These are phyloP conservation scores for Aurinia saxatilis DNA, from an alignment of 345 rosid genomes.

Conservation along the genomic window DNA sequence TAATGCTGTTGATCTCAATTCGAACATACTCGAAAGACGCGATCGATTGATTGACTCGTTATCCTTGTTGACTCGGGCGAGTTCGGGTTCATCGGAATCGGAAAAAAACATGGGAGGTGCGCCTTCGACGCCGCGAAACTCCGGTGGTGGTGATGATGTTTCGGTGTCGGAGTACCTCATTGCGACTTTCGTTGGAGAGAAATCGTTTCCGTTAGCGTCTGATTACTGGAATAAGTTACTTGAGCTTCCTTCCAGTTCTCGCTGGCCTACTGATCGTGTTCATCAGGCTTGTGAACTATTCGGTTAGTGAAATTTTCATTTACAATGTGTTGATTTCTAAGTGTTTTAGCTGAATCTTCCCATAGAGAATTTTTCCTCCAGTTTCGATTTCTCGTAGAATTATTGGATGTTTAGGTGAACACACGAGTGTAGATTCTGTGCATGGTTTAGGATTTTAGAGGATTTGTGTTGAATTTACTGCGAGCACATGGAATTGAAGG, in stretches of 20 bases:
- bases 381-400: not conserved
- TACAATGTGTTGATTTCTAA: not conserved
- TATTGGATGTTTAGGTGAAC: not conserved
- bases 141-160: constrained; percentile 47
- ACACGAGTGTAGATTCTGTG: not conserved
- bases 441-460: not conserved
- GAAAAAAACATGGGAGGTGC: constrained; percentile 56
- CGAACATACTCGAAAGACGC: constrained; percentile 5
- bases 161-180: constrained; percentile 55
- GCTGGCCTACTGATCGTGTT: constrained; percentile 63
- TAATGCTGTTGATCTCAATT: constrained; percentile 35
- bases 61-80: constrained; percentile 33
- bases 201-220: constrained; percentile 73
- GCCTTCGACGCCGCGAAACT: constrained; percentile 72
- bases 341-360: not conserved
- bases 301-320: constrained; percentile 38
- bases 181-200: constrained; percentile 83
- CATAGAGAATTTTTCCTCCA: too few relatives aligned
- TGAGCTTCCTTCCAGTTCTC: constrained; percentile 68
- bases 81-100: not conserved
- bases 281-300: constrained; percentile 64
- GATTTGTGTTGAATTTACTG: not conserved
- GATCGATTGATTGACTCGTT: constrained; percentile 34
- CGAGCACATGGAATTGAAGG: not conserved
- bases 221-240: constrained; percentile 96